Evolutionary conservation across 2,329 filamentous ascomycete genomes (phyloP).

Genomic region (Hymenoscyphus salicellus): DNA sequence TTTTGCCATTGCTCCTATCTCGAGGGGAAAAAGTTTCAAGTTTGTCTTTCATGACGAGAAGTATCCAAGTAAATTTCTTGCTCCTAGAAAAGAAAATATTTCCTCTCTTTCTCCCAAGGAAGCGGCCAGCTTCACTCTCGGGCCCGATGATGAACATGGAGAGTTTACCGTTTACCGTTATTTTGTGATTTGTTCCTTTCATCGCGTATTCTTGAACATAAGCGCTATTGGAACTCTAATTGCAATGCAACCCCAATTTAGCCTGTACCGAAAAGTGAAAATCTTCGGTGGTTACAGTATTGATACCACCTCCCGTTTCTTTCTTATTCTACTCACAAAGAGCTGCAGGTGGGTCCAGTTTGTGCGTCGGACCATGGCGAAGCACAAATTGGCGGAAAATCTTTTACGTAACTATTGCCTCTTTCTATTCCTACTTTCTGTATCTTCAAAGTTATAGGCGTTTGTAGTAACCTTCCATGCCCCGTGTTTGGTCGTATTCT

Average conservation of each 20-base stretch:
- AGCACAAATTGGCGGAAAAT: no score
- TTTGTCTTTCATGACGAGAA: background rate
- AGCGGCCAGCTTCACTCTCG: background rate
- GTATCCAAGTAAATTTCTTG: background rate
- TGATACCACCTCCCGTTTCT: no score
- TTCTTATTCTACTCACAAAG: no score
- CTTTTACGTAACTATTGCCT: no score
- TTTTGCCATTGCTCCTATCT: background rate
- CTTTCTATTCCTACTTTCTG: no score
- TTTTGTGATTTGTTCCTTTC: background rate
- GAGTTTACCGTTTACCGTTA: background rate
- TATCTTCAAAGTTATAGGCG: no score
- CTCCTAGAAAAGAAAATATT: background rate
- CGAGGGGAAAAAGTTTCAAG: background rate
- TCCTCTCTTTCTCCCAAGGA: background rate
- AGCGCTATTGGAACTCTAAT: background rate
- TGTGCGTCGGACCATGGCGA: no score
- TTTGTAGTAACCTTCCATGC: no score
- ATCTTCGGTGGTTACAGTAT: no score
- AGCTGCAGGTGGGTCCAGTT: no score
- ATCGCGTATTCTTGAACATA: background rate
- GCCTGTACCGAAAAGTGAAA: no score
- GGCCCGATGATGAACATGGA: background rate
- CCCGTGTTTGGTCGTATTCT: no score
- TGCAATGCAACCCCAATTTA: background rate